These are phyloP conservation scores for Lactarius deliciosus DNA, from an alignment of 768 basidiomycete genomes.

Conservation along the genomic window DNA sequence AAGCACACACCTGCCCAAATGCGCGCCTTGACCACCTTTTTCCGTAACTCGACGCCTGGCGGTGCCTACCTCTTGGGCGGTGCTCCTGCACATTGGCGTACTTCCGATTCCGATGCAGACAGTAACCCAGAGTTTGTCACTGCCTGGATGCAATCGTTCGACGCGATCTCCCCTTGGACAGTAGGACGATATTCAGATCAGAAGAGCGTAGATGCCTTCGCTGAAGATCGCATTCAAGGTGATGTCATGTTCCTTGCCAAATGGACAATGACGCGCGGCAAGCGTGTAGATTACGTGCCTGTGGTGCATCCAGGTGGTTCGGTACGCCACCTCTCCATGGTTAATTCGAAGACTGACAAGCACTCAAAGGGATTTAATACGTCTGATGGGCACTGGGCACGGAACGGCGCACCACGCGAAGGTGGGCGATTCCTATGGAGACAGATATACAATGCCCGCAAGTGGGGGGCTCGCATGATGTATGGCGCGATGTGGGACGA, in stretches of 20 bases:
- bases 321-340: constrained; percentile 47
- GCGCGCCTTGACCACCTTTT: constrained; percentile 51
- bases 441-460: constrained; percentile 68
- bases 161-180: constrained; percentile 82
- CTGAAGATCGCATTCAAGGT: constrained; percentile 57
- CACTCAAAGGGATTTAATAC: constrained; percentile 62
- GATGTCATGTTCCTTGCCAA: constrained; percentile 61
- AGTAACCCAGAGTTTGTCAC: constrained; percentile 60
- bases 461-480: constrained; percentile 59
- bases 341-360: constrained; percentile 10
- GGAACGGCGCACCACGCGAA: constrained; percentile 68
- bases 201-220: constrained; percentile 62
- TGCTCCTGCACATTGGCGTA: constrained; percentile 73
- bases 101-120: constrained; percentile 67
- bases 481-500: constrained; percentile 93
- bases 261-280: constrained; percentile 36
- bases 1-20: constrained; percentile 63
- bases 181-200: constrained; percentile 66
- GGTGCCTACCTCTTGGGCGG: constrained; percentile 77
- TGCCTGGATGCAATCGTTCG: constrained; percentile 76
- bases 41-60: constrained; percentile 63
- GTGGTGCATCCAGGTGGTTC: constrained; percentile 82
- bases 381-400: constrained; percentile 66
- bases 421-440: constrained; percentile 80
- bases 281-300: constrained; percentile 78